Evolutionary conservation across 495 filamentous ascomycete species (phyloP).

Genomic region (Penicillium herquei): DNA sequence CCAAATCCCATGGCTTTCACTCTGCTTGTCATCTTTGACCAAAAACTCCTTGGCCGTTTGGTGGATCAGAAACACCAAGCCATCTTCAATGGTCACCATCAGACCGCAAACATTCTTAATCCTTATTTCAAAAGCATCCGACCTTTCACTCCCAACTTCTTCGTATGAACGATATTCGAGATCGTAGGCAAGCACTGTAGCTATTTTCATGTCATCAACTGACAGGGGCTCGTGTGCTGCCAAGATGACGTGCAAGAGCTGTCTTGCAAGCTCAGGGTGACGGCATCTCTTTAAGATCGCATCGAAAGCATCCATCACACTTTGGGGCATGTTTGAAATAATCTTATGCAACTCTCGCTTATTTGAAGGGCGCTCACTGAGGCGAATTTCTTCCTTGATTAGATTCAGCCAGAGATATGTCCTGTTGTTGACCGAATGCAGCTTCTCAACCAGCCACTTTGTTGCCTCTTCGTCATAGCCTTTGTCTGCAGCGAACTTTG

Average conservation of each 20-base stretch:
- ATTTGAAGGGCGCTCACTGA: conserved; percentile 9
- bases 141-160: conserved; percentile 4
- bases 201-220: conserved; percentile 11
- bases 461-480: conserved; percentile 19
- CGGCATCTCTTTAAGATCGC: conserved; percentile 7
- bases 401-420: conserved; percentile 47
- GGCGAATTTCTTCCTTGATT: conserved; percentile 8
- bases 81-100: conserved; percentile 5
- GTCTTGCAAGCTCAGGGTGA: conserved; percentile 9
- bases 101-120: conserved; percentile 10
- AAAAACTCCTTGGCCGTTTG: conserved; percentile 7
- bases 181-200: conserved; percentile 4
- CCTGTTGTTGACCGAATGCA: conserved; percentile 28
- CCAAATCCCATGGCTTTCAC: conserved; percentile 1
- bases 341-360: conserved; percentile 9
- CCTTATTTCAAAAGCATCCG: conserved; percentile 6
- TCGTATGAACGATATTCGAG: conserved; percentile 9
- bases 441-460: conserved; percentile 18
- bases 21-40: not conserved
- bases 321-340: conserved; percentile 4
- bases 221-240: conserved; percentile 4
- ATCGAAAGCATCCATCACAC: conserved; percentile 10
- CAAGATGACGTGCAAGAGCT: conserved; percentile 6
- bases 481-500: conserved; percentile 17
- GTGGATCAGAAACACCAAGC: conserved; percentile 5